These are phyloP conservation scores for Russula abietina DNA, from an alignment of 768 basidiomycete genomes.

Conservation along the genomic window DNA sequence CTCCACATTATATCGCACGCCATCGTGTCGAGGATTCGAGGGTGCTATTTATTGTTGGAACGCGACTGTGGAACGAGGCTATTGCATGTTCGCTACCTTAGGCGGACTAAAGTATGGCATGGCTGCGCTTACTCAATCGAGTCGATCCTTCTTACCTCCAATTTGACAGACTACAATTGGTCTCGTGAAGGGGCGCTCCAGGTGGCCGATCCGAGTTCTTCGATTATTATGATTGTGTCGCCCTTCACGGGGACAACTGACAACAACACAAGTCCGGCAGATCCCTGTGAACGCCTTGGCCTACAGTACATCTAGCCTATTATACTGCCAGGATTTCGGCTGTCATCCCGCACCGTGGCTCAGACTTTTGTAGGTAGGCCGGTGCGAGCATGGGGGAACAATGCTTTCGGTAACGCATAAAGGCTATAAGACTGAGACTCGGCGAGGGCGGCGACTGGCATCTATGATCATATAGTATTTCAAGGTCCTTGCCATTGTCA, in stretches of 20 bases:
- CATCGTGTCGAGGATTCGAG: no score
- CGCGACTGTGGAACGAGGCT: background rate
- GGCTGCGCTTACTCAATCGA: background rate
- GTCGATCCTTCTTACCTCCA: background rate
- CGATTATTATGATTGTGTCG: background rate
- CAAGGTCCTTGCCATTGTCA: background rate
- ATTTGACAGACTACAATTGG: background rate
- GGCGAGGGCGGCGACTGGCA: background rate
- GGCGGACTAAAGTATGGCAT: background rate
- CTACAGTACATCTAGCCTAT: background rate
- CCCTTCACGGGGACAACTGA: background rate
- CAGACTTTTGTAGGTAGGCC: background rate
- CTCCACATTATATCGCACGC: no score
- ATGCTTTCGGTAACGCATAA: background rate
- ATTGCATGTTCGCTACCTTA: background rate
- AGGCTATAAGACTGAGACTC: background rate
- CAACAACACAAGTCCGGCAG: background rate
- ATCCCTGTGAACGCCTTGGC: background rate
- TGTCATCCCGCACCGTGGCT: background rate
- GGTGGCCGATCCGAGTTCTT: background rate
- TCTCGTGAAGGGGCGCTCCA: background rate
- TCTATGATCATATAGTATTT: background rate
- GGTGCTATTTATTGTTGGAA: background rate
- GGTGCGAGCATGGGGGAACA: background rate
- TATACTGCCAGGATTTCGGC: background rate